phyloP scores from a whole-genome alignment of 176 grass and related monocot genomes.

The Rhynchospora pubera region DNA sequence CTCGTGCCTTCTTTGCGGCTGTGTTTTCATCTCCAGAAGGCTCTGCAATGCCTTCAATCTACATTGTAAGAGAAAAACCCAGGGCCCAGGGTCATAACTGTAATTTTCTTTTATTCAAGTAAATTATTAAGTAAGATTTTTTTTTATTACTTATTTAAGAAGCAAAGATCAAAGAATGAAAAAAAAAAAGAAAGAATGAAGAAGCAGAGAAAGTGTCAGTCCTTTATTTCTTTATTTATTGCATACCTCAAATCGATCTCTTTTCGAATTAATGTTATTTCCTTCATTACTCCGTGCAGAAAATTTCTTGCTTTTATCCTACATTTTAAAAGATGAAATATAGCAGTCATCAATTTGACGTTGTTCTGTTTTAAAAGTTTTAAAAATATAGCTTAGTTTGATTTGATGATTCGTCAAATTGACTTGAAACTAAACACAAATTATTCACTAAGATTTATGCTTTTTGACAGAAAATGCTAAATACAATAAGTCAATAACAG shows the following conservation, averaged over 20 bases:
- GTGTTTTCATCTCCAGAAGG: not conserved
- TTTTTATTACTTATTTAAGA: not conserved
- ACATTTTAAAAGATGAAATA: not conserved
- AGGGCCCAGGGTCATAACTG: not conserved
- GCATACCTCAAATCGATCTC: not conserved
- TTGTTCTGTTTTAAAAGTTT: not conserved
- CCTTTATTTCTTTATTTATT: not conserved
- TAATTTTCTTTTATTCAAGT: not conserved
- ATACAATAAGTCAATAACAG: not conserved
- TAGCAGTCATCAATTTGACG: not conserved
- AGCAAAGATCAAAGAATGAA: not conserved
- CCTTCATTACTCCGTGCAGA: not conserved
- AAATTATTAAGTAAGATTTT: not conserved
- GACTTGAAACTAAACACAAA: not conserved
- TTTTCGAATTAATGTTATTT: not conserved
- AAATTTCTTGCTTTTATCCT: not conserved
- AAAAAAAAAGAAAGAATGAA: not conserved
- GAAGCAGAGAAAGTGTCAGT: not conserved
- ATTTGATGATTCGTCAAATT: not conserved
- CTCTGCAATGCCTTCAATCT: not conserved
- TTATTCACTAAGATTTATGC: not conserved
- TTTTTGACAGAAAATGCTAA: not conserved
- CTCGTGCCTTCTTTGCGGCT: not conserved
- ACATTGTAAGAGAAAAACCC: not conserved
- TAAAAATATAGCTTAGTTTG: no score